Conservation (phyloP, 164 flowering plant genomes). For the Vitis cinerea region DNA sequence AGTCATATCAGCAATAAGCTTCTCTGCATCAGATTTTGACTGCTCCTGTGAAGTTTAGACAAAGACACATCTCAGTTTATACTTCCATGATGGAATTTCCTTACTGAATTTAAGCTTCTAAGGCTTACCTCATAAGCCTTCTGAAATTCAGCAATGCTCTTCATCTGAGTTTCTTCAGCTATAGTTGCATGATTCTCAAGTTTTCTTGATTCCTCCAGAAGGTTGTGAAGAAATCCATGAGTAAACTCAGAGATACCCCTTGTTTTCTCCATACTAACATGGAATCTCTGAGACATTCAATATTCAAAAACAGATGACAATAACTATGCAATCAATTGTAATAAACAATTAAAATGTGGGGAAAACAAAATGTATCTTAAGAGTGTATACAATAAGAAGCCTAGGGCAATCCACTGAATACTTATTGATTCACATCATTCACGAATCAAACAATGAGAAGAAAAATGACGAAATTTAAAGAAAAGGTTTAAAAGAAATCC, state of each 20-base stretch:
- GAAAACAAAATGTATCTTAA: too few species aligned
- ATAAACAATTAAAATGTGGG: neutral
- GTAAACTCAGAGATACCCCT: slow-evolving; percentile 53
- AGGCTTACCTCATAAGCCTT: slow-evolving; percentile 62
- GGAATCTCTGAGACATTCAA: slow-evolving; percentile 56
- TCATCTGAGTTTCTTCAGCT: slow-evolving; percentile 49
- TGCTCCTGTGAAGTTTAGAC: slow-evolving; percentile 60
- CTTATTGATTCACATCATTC: too few species aligned
- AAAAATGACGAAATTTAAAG: too few species aligned
- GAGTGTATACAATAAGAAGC: too few species aligned
- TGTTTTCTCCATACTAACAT: slow-evolving; percentile 43
- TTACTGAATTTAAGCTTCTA: neutral
- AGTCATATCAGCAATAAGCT: slow-evolving; percentile 77
- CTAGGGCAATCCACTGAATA: too few species aligned
- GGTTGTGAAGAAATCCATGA: slow-evolving; percentile 48
- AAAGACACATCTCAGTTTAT: neutral
- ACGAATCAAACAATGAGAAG: too few species aligned
- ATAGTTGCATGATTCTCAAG: slow-evolving; percentile 49
- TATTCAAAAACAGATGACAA: neutral
- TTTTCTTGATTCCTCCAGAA: slow-evolving; percentile 52
- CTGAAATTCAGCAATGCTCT: slow-evolving; percentile 66
- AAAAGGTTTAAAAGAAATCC: too few species aligned
- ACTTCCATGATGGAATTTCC: neutral
- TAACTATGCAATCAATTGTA: neutral
- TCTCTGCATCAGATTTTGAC: slow-evolving; percentile 67